Base-by-base conservation (phyloP, 1,139 yeast species). In the Pneumocystis canis region DNA sequence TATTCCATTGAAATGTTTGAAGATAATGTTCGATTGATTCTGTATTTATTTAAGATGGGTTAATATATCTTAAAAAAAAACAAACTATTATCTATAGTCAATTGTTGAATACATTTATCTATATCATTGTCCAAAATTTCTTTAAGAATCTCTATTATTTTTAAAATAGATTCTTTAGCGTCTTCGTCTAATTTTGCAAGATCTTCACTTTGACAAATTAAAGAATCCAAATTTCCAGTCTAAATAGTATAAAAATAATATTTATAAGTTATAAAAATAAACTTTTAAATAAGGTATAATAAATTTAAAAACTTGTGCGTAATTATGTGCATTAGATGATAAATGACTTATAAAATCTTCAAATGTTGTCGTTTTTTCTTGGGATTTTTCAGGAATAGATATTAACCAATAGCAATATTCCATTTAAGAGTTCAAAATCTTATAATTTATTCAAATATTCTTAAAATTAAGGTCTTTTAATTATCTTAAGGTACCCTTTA, bases 191-290 rank as follows among this genome's bases (percentile, higher is more conserved):
- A 77, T 73, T 89, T 89, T 60, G 82, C 78, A 66, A 94, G 79
- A 71, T 90, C 97, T 70, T 94, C 98, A 72, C 92, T 84, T 74
- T 89, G 92, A 70, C 85, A 84, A 63, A 92, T 95, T 66, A 92
- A 80, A 56, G 90, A 85, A 75, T 94, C 99, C 71, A 92, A 80
- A 2, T 97, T 90, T 41, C 97, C 97, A 68, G 92, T 88, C 75
- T 92, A 94, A 75, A 92, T 90, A 67, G 84, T n/a, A 1, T 7
- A 53, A 58, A 33, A 57, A 20, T 9, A 30, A 3, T 1, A n/a
- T 1, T 25, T 11, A 57, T 25, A 47, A 4, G 9, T 9, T 18
- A 25, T 1, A 47, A 1, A 47, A 20, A 9, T 5, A 25, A 61
- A 64, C 66, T 60, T 64, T 65, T 61, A 65, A 60, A 9, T 39